Base-by-base conservation (phyloP, 176 grass and related monocot genomes). In the Alopecurus myosuroides region DNA sequence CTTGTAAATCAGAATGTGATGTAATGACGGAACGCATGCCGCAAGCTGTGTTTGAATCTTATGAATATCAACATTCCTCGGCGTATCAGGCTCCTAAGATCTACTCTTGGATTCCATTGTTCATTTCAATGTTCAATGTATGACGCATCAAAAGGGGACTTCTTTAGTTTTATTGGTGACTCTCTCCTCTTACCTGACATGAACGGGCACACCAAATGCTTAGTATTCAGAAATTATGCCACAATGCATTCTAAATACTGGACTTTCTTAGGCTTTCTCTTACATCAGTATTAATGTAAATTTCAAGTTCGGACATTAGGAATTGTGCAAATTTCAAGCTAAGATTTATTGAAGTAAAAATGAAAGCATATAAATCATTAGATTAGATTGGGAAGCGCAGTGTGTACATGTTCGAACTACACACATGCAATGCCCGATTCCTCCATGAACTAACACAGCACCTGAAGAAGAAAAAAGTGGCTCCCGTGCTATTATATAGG, bases 11-110 rank as follows among this genome's bases (percentile, higher is more conserved):
- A 22, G 92, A 90, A 97, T 73, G 66, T 94, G 80, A 62, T 88
- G 89, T 42, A 97, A 81, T 1, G 94, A 97, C 30, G 94, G 94
- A 28, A 94, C 87, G 42, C 94, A 97, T 56, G 90, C 88, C 15
- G 84, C 17, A 86, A 97, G 85, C 74, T 94, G 89, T 2, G 89
- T 80, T 62, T 92, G 89, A 85, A 97, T 88, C 81, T 91, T 89
- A 77, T 90, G 94, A 29, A 94, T 72, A 77, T 94, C 87, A 49
- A 92, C 88, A 25, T 90, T 97, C 84, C 88, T 90, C 25, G 92
- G 85, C 44, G 90, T 71, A 85, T 94, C 94, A 6, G 66, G 77
- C 85, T 89, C 57, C 90, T 79, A 19, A 97, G 76, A 82, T 97
- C 89, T 40, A 94, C 90, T 45, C 77, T 90, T 19, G 94, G 94